Conservation (phyloP, 768 basidiomycete species). For the Nevesoporus exiguus region DNA sequence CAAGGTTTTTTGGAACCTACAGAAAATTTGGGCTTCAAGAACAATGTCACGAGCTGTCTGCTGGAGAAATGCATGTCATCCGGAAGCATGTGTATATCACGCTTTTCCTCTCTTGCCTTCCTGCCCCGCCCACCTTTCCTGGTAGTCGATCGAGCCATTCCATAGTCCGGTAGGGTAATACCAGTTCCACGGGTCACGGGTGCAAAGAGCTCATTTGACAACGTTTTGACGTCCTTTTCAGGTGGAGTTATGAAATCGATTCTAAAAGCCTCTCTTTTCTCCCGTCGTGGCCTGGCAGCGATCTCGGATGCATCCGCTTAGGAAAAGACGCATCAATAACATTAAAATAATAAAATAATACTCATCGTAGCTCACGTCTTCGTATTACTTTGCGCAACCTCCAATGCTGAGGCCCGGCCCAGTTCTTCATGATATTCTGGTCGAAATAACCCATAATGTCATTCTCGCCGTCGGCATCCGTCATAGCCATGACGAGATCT, state of each 20-base stretch:
- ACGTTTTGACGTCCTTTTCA: constrained; percentile 57
- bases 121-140: constrained; percentile 43
- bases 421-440: constrained; percentile 81
- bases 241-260: constrained; percentile 71
- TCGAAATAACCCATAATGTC: constrained; percentile 88
- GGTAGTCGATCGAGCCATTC: constrained; percentile 24
- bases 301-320: constrained; percentile 52
- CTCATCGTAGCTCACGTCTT: constrained; percentile 50
- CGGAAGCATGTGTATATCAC: constrained; percentile 76
- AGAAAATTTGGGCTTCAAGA: constrained; percentile 93
- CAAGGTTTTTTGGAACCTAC: constrained; percentile 45
- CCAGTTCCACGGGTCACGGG: constrained; percentile 67
- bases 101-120: constrained; percentile 55
- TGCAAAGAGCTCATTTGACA: constrained; percentile 72
- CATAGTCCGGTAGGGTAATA: constrained; percentile 62
- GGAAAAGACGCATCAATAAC: constrained; percentile 7
- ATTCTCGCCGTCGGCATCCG: constrained; percentile 55
- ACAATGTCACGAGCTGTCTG: constrained; percentile 84
- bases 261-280: constrained; percentile 76
- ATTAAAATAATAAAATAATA: neutral
- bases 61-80: constrained; percentile 98
- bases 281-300: constrained; percentile 53
- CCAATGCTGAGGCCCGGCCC: constrained; percentile 99
- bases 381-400: constrained; percentile 82
- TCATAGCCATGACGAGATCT: constrained; percentile 86